Conservation (phyloP, 768 basidiomycete genomes). For the Mycena pura region DNA sequence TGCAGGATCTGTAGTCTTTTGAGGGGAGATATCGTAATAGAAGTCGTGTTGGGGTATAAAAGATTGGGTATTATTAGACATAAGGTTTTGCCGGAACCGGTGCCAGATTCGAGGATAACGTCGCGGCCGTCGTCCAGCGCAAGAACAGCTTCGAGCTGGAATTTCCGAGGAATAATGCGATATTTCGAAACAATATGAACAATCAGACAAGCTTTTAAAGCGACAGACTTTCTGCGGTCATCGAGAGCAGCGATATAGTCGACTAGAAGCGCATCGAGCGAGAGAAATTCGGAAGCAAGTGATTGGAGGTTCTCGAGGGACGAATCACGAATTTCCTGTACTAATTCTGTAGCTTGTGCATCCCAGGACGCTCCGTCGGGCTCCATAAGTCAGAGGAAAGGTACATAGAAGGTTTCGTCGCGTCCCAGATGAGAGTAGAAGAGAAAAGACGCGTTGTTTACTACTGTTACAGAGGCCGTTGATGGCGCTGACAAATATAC, state of each 20-base stretch:
- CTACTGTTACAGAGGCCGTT: not conserved
- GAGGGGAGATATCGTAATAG: conserved; percentile 18
- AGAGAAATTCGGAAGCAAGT: not conserved
- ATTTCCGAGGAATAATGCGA: conserved; percentile 30
- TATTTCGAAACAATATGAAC: conserved; percentile 9
- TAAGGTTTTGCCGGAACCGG: conserved; percentile 38
- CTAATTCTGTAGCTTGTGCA: not conserved
- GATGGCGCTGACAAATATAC: not conserved
- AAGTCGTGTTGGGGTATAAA: conserved; percentile 16
- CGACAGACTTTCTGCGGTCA: not conserved
- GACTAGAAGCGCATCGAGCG: not conserved
- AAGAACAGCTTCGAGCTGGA: conserved; percentile 31
- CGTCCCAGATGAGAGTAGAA: not conserved
- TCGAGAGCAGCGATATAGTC: conserved; percentile 6
- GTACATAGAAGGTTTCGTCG: not conserved
- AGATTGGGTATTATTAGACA: conserved; percentile 34
- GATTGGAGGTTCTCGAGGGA: not conserved
- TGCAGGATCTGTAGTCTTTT: conserved; percentile 22
- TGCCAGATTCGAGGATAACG: conserved; percentile 31
- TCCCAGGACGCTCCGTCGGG: not conserved
- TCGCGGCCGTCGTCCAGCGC: conserved; percentile 26
- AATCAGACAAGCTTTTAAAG: not conserved
- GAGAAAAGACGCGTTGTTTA: not conserved
- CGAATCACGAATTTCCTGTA: not conserved
- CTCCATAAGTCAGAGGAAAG: not conserved